Percentiles rank a stretch among this genome's conserved stretches.
phyloP scores from a whole-genome alignment of 2,329 filamentous ascomycete genomes.

The Fusarium hainanense region DNA sequence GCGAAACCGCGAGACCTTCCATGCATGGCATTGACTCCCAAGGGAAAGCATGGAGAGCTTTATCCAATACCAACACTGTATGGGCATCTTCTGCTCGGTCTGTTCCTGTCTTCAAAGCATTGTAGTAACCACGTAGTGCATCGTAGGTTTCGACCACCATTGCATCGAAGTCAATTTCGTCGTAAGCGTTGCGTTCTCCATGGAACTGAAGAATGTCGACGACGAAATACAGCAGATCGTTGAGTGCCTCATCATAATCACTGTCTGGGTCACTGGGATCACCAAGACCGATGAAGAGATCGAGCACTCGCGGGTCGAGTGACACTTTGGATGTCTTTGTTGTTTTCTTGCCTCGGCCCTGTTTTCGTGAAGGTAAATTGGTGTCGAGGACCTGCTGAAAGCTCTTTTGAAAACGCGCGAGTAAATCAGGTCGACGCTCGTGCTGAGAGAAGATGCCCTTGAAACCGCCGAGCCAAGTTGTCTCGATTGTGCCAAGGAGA shows the following conservation, averaged over 20 bases:
- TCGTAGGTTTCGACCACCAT: constrained; percentile 92
- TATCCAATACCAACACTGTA: constrained; percentile 91
- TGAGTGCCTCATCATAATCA: constrained; percentile 89
- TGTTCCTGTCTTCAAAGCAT: constrained; percentile 55
- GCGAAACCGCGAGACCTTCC: constrained; percentile 80
- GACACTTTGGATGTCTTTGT: constrained; percentile 57
- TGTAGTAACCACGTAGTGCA: constrained; percentile 82
- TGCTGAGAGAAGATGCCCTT: constrained; percentile 90
- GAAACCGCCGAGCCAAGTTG: constrained; percentile 95
- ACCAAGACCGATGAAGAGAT: constrained; percentile 88
- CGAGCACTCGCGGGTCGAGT: constrained; percentile 74
- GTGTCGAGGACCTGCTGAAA: constrained; percentile 85
- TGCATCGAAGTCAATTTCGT: constrained; percentile 94
- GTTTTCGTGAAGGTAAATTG: constrained; percentile 84
- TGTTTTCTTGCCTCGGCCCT: constrained; percentile 66
- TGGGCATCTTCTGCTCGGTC: constrained; percentile 65
- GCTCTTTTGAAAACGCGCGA: constrained; percentile 79
- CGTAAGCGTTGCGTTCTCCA: constrained; percentile 94
- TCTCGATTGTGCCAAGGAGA: constrained; percentile 86
- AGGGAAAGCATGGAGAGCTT: constrained; percentile 88
- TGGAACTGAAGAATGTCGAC: constrained; percentile 97
- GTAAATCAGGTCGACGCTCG: constrained; percentile 67
- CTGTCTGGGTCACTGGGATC: constrained; percentile 73
- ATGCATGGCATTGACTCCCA: constrained; percentile 97
- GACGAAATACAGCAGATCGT: constrained; percentile 93